Evolutionary conservation across 768 basidiomycete genomes (phyloP), one percentile per base, ranked within the genome.

Genomic region (Leccinellum luteum): DNA sequence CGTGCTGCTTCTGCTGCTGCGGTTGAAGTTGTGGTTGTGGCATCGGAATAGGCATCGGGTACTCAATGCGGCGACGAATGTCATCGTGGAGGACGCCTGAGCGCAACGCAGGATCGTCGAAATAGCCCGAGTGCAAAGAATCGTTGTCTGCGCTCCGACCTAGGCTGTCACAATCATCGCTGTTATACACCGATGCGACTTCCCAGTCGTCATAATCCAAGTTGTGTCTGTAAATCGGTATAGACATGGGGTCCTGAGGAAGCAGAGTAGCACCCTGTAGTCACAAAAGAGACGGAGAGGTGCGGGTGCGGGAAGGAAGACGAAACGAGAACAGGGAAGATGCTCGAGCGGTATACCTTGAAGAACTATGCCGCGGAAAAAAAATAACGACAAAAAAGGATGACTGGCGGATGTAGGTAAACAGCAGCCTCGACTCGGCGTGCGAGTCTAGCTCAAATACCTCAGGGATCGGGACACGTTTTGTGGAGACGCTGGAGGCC

Each of bases 211-310:
- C 60, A 47, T 62, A 55, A 34, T 53, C 19, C 38, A 51, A 25
- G 34, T 71, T 70, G 48, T 70, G 69, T 35, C 69, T 65, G 44
- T 57, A 70, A 19, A 70, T 27, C 21, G 69, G 69, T 23, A 70
- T 69, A 45, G 56, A n/a, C 66, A 71, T 67, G 41, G 23, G 28
- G 2, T 19, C 19, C 41, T n/a, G 41, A 43, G 4, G 41, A 19
- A 19, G 12, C 41, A 38, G 17, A 38, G 41, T 9, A 48, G 27
- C 15, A 19, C 51, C 19, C 41, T 51, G 43, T 27, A 5, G 52
- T 41, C 44, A 23, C 51, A 15, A 17, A 25, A 21, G 49, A 50
- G 54, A 49, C 19, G 19, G 12, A 19, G 48, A 12, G 51, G 34
- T 32, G 28, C n/a, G 51, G 25, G 19, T 43, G 41, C 41, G 12